These are phyloP conservation scores for Cordyceps tenuipes DNA, from an alignment of 2,329 filamentous ascomycete genomes.

Conservation along the genomic window DNA sequence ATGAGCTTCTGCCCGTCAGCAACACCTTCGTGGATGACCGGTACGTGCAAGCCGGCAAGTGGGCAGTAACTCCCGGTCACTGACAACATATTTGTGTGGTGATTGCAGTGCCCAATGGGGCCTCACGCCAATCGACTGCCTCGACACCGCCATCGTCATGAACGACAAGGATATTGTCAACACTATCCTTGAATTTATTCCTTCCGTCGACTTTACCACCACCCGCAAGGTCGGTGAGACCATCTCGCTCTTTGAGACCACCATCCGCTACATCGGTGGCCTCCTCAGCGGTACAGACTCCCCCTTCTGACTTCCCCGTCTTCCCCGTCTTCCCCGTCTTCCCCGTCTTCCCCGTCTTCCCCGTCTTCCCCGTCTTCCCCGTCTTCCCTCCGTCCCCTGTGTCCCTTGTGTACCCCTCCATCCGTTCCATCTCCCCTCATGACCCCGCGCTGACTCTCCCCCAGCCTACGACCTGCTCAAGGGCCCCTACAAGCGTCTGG, in stretches of 20 bases:
- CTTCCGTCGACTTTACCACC: slow-evolving; percentile 60
- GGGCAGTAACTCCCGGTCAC: too few species aligned
- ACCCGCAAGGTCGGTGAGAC: slow-evolving; percentile 36
- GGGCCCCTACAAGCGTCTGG: slow-evolving; percentile 49
- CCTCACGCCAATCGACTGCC: slow-evolving; percentile 70
- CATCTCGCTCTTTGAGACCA: slow-evolving; percentile 82
- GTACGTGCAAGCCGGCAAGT: slow-evolving; percentile 32
- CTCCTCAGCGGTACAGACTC: slow-evolving; percentile 56
- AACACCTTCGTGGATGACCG: slow-evolving; percentile 61
- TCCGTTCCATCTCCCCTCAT: not conserved
- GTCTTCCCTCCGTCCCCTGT: too few species aligned
- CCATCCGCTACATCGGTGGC: slow-evolving; percentile 78
- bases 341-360: too few species aligned
- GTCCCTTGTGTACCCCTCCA: too few species aligned
- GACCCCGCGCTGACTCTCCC: not conserved
- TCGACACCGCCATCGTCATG: slow-evolving; percentile 76
- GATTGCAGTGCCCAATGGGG: slow-evolving; percentile 68
- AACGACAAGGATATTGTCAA: slow-evolving; percentile 57
- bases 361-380: too few species aligned
- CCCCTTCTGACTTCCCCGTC: too few species aligned
- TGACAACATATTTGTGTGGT: too few species aligned
- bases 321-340: too few species aligned
- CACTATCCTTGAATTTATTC: slow-evolving; percentile 62
- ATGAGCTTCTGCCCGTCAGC: slow-evolving; percentile 62
- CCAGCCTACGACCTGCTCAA: slow-evolving; percentile 59